Evolutionary conservation across 2,329 filamentous ascomycete species (phyloP).

Genomic region (Thelonectria discophora): DNA sequence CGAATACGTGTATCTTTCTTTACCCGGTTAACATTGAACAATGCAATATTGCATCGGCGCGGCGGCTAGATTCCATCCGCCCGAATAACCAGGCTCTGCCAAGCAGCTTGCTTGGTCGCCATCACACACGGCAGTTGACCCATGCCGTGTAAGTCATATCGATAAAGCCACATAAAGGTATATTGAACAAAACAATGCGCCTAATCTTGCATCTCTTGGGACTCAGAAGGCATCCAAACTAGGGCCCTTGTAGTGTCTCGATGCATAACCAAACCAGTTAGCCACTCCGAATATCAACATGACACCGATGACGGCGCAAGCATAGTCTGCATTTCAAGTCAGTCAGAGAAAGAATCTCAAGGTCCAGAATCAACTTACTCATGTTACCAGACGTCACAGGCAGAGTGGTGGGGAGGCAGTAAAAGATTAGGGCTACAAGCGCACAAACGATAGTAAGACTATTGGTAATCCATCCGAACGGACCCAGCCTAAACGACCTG

Average conservation of each 20-base stretch:
- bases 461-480: constrained; percentile 23
- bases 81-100: too few species aligned
- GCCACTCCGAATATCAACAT: constrained; percentile 13
- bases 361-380: constrained; percentile 15
- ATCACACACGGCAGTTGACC: neutral
- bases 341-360: neutral
- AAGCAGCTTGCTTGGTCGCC: too few species aligned
- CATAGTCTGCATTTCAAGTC: constrained; percentile 14
- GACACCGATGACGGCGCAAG: constrained; percentile 16
- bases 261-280: constrained; percentile 21
- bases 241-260: constrained; percentile 16
- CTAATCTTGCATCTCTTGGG: constrained; percentile 4
- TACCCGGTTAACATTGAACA: neutral
- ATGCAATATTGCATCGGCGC: too few species aligned
- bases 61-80: too few species aligned
- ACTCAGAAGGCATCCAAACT: constrained; percentile 16
- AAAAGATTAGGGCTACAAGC: constrained; percentile 16
- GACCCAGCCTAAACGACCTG: constrained; percentile 13
- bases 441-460: constrained; percentile 18
- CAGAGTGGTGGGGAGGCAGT: constrained; percentile 19
- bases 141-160: neutral
- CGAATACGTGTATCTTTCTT: neutral
- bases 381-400: constrained; percentile 22
- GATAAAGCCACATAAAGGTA: neutral
- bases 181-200: neutral